These are phyloP conservation scores for Ascochyta clinopodiicola DNA, from an alignment of 2,329 filamentous ascomycete species.

Conservation along the genomic window DNA sequence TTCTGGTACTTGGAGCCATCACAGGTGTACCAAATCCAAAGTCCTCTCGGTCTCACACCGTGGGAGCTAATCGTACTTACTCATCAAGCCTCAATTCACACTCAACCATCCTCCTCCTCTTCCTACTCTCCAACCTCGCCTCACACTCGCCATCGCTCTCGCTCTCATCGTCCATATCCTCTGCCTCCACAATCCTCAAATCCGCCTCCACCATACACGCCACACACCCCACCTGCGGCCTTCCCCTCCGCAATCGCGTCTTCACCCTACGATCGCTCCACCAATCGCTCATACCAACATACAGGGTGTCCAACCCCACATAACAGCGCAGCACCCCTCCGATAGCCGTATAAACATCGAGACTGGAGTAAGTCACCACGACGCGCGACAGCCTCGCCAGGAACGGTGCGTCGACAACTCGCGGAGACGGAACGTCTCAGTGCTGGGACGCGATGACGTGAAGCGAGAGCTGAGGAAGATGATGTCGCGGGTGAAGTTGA, in stretches of 20 bases:
- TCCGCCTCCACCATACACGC: neutral
- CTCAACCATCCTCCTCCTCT: neutral
- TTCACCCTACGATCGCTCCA: neutral
- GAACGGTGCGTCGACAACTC: slow-evolving; percentile 7
- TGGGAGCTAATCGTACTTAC: neutral
- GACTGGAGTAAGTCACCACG: neutral
- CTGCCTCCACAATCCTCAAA: neutral
- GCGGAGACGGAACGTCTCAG: slow-evolving; percentile 17
- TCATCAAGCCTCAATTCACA: neutral
- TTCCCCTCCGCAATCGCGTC: neutral
- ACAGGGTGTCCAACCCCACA: neutral
- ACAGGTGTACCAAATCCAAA: too few relatives aligned
- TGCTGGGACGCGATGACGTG: neutral
- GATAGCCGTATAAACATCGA: neutral
- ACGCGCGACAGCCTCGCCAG: neutral
- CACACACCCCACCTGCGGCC: neutral
- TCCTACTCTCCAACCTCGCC: neutral
- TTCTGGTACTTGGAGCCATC: too few relatives aligned
- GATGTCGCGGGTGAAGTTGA: slow-evolving; percentile 20
- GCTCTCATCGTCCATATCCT: neutral
- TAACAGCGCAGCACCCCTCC: slow-evolving; percentile 20
- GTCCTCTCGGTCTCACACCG: too few relatives aligned
- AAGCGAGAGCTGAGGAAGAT: slow-evolving; percentile 23
- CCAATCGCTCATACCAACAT: slow-evolving; percentile 4
- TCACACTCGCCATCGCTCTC: neutral